Conservation (phyloP, 495 filamentous ascomycete species). For the Mycothermus thermophilus region DNA sequence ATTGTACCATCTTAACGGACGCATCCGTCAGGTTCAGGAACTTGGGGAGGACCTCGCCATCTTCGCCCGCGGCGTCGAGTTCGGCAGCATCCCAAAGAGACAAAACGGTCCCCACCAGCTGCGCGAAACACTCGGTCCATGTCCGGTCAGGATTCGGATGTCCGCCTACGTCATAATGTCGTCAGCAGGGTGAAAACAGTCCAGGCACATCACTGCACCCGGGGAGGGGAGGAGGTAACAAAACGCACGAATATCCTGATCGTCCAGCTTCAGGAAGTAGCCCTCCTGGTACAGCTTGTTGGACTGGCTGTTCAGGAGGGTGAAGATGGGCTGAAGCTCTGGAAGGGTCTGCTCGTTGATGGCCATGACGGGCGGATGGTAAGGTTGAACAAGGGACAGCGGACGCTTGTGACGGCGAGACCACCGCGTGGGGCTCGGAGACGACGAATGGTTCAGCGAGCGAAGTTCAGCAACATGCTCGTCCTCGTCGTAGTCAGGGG, state of each 20-base stretch:
- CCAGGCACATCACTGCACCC: not conserved
- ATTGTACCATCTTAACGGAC: constrained; percentile 81
- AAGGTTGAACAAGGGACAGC: constrained; percentile 56
- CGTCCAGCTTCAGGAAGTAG: constrained; percentile 91
- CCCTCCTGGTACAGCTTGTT: constrained; percentile 97
- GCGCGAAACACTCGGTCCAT: constrained; percentile 96
- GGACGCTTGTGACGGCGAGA: constrained; percentile 34
- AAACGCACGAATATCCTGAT: constrained; percentile 67
- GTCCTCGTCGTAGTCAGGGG: constrained; percentile 12
- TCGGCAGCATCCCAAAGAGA: constrained; percentile 93
- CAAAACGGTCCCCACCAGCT: constrained; percentile 85
- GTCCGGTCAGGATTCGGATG: constrained; percentile 71
- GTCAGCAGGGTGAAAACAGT: not conserved
- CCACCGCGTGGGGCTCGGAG: constrained; percentile 12
- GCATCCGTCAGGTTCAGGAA: constrained; percentile 97
- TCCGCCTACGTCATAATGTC: constrained; percentile 48
- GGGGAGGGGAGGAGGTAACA: not conserved
- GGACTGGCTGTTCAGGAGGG: constrained; percentile 81
- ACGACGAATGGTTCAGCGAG: constrained; percentile 10
- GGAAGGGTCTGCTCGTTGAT: constrained; percentile 72
- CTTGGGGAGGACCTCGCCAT: constrained; percentile 77
- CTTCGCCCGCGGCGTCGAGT: constrained; percentile 71
- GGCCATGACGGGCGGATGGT: constrained; percentile 79
- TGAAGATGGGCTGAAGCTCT: constrained; percentile 88
- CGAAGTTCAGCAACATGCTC: constrained; percentile 23